phyloP scores from a whole-genome alignment of 495 filamentous ascomycete genomes.

The Tuber indicum region DNA sequence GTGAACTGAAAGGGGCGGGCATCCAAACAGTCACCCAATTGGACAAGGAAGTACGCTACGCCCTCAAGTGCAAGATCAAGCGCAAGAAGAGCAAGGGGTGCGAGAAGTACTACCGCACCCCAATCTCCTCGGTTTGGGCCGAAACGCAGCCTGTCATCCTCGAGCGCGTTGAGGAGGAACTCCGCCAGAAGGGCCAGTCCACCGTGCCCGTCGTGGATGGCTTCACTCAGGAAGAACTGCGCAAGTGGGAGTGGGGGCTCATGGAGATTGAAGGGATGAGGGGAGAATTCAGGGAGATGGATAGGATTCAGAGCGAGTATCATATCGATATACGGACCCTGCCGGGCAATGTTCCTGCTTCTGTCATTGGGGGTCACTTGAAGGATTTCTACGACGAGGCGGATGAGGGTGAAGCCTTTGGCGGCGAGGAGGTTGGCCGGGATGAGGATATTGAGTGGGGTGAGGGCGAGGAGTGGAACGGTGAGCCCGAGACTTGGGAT shows the following conservation, averaged over 20 bases:
- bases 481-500: background rate
- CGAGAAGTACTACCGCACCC: constrained; percentile 21
- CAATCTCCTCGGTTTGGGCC: constrained; percentile 30
- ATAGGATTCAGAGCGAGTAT: background rate
- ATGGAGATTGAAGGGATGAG: background rate
- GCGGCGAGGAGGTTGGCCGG: background rate
- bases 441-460: background rate
- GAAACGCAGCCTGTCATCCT: constrained; percentile 17
- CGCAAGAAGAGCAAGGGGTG: constrained; percentile 17
- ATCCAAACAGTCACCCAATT: constrained; percentile 20
- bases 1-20: constrained; percentile 22
- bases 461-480: background rate
- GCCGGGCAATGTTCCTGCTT: background rate
- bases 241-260: background rate
- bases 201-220: background rate
- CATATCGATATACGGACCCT: too few species aligned
- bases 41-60: constrained; percentile 25
- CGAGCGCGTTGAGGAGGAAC: constrained; percentile 12
- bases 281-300: background rate
- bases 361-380: background rate
- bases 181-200: background rate
- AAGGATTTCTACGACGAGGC: background rate
- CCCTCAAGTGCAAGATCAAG: constrained; percentile 37
- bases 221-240: background rate
- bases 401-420: background rate